Evolutionary conservation across 208 protist species (phyloP), one percentile per base, ranked within the genome.

Genomic region (Crithidia mellificae): DNA sequence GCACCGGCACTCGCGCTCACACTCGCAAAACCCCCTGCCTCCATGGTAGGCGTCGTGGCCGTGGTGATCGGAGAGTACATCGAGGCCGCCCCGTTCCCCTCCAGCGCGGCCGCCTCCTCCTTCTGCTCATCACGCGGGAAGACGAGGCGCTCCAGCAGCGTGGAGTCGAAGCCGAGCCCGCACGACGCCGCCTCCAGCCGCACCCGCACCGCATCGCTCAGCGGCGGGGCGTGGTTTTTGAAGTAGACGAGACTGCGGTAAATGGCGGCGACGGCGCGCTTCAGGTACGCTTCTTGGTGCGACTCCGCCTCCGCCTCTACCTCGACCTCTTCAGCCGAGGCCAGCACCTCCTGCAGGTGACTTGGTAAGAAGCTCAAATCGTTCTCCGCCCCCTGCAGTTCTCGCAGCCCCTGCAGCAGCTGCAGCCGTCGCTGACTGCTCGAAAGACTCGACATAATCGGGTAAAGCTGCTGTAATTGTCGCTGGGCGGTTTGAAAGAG

Each of bases 351-450:
- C 41, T 75, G 58, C 47, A 85, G 64, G 22, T 80, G 57, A 24
- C 71, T 61, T 8, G 81, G 81, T 29, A 94, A 72, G 38, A 79
- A 84, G 47, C 22, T 44, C 20, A 83, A 61, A 59, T 90, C 78
- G 7, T 27, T 66, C 49, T 91, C 78, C 3, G 63, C 64, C 22
- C 73, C 72, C 53, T 91, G 85, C 54, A 94, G 59, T 68, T 91
- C 85, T 14, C 74, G 82, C 34, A 95, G 72, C 2, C 82, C 90
- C 19, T 86, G 76, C 24, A 95, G 72, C 19, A 92, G 74, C 58
- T 71, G 59, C 29, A 66, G 56, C 9, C 76, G 67, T 24, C 61
- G 68, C 30, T 55, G 55, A 25, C 63, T 74, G 54, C 62, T 80
- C 19, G 83, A 74, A 50, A 76, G 77, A 6, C 65, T 53, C 34